A percentile compares a stretch with the other conserved stretches of the same genome.
Evolutionary conservation across 495 filamentous ascomycete genomes (phyloP).

Genomic region (Penicillium goetzii): DNA sequence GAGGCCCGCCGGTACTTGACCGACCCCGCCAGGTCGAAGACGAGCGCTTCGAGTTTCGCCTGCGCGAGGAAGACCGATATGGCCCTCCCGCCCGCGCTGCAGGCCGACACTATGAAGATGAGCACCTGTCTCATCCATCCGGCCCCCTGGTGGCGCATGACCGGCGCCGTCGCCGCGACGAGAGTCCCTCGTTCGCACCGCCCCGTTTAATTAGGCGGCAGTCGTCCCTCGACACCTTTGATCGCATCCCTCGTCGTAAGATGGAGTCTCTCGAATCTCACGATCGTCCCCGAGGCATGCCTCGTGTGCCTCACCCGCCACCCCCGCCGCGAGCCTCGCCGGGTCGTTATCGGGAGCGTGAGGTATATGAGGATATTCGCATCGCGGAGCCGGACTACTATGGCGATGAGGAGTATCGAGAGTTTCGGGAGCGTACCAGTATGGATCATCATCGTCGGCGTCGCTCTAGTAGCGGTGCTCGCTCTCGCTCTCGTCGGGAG

Average conservation of each 20-base stretch:
- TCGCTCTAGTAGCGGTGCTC: slow-evolving; percentile 49
- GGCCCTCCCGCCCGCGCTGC: slow-evolving; percentile 56
- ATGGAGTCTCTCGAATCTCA: slow-evolving; percentile 55
- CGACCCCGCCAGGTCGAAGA: slow-evolving; percentile 51
- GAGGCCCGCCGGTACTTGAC: slow-evolving; percentile 48
- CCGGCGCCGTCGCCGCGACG: slow-evolving; percentile 43
- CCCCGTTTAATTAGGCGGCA: slow-evolving; percentile 67
- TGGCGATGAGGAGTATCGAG: slow-evolving; percentile 68
- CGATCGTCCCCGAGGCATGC: slow-evolving; percentile 39
- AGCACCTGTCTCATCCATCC: slow-evolving; percentile 49
- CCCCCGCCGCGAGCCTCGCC: slow-evolving; percentile 43
- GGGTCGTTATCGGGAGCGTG: slow-evolving; percentile 50
- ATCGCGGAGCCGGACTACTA: slow-evolving; percentile 68
- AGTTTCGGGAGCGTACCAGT: slow-evolving; percentile 57
- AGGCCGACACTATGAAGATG: slow-evolving; percentile 54
- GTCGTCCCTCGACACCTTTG: slow-evolving; percentile 73
- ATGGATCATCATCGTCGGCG: slow-evolving; percentile 37
- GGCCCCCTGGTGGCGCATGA: slow-evolving; percentile 45
- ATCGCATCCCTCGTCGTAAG: slow-evolving; percentile 64
- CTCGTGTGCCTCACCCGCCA: slow-evolving; percentile 28
- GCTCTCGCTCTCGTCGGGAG: slow-evolving; percentile 38
- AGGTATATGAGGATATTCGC: slow-evolving; percentile 66
- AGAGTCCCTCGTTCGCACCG: slow-evolving; percentile 47
- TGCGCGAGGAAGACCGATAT: slow-evolving; percentile 59
- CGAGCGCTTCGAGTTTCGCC: slow-evolving; percentile 56